phyloP scores from a whole-genome alignment of 371 early-diverging fungal genomes.

The Mucor ambiguus region DNA sequence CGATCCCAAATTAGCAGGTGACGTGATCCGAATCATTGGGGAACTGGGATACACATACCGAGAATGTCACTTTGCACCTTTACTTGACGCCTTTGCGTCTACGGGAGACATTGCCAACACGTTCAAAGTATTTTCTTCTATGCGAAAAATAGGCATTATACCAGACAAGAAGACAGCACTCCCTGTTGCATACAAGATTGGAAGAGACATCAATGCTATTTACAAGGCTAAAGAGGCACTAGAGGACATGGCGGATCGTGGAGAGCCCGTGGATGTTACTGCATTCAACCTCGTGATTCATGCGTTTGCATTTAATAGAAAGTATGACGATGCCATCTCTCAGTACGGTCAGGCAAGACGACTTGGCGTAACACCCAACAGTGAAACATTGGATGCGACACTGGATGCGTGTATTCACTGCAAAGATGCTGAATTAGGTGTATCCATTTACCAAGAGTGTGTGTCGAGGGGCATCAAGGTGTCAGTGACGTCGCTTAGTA shows the following conservation, averaged over 20 bases:
- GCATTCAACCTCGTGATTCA: slow-evolving; percentile 43
- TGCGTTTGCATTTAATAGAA: slow-evolving; percentile 36
- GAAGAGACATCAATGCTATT: slow-evolving; percentile 34
- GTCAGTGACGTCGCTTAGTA: slow-evolving; percentile 53
- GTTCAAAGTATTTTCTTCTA: slow-evolving; percentile 58
- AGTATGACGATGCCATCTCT: slow-evolving; percentile 49
- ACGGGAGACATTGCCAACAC: slow-evolving; percentile 54
- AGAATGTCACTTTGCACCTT: slow-evolving; percentile 64
- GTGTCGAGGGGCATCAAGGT: slow-evolving; percentile 39
- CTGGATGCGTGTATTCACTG: slow-evolving; percentile 60
- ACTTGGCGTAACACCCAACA: slow-evolving; percentile 46
- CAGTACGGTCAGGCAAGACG: slow-evolving; percentile 38
- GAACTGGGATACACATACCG: slow-evolving; percentile 44
- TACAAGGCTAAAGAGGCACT: slow-evolving; percentile 47
- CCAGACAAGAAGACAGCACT: slow-evolving; percentile 42
- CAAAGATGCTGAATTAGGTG: slow-evolving; percentile 50
- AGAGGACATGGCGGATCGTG: slow-evolving; percentile 28
- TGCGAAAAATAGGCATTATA: slow-evolving; percentile 58
- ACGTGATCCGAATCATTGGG: slow-evolving; percentile 54
- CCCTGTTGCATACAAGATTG: slow-evolving; percentile 23
- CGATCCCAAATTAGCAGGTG: slow-evolving; percentile 55
- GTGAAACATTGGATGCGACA: slow-evolving; percentile 61
- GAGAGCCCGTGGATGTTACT: slow-evolving; percentile 44
- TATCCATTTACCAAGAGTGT: slow-evolving; percentile 46
- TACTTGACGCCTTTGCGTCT: slow-evolving; percentile 67